Evolutionary conservation across 164 flowering plant species (phyloP), one percentile per base, ranked within the genome.

Genomic region (Stephania cephalantha): DNA sequence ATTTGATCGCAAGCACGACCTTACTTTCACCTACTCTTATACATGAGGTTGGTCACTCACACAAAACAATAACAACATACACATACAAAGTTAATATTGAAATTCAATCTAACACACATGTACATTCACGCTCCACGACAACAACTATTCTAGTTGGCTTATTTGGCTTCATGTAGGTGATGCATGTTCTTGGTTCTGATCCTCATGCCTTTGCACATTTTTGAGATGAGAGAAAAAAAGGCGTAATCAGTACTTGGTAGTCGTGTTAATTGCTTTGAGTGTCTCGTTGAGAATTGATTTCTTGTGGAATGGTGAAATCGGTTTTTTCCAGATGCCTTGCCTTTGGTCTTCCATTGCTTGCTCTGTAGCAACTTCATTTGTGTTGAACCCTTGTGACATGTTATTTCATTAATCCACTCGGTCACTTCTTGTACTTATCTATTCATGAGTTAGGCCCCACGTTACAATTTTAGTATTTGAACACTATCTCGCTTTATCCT

Each of bases 151-250:
- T 81, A 22, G 82, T 79, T 11, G 5, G 22, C 52, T 42, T 42
- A 3, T 66, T 78, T 72, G 67, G 8, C 42, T 31, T 68, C 65
- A 55, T 77, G 69, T 79, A 95, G 99, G 99, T 96, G 46, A 96
- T 96, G 97, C 99, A 96, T 79, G 99, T 96, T 81, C 97, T 96
- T 80, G 99, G 99, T 50, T 96, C 94, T 86, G 99, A 96, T 83
- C 99, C 99, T 65, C 99, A 96, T 85, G 99, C 99, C 78, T 96
- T 96, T 81, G 88, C 98, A 65, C 99, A 96, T 83, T 96, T 96
- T 80, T 88, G 99, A 75, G 98, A 96, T 83, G 99, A 96, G 86
- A 89, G 97, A 81, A 92, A 92, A 89, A 89, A 79, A 86, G 99
- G 83, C 97, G 99, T 53, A 84, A 70, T 80, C 87, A 88, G 99